phyloP scores from a whole-genome alignment of 805 yeast genomes.

The Myxozyma mucilagina region DNA sequence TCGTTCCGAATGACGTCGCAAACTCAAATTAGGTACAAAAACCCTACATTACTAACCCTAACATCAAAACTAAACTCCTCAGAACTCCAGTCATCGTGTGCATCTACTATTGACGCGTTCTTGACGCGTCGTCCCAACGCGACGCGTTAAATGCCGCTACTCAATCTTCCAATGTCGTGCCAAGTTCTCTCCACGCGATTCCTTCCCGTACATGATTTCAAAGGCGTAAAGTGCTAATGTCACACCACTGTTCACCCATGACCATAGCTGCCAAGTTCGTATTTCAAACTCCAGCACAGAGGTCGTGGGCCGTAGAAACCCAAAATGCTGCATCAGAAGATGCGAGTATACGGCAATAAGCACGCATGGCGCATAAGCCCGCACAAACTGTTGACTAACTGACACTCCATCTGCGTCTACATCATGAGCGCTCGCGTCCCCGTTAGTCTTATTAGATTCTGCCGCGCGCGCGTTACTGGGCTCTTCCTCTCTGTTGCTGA shows the following conservation, averaged over 20 bases:
- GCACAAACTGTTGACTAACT: constrained; percentile 5
- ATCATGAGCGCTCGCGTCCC: constrained; percentile 10
- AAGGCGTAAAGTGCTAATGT: constrained; percentile 76
- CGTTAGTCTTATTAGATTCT: not conserved
- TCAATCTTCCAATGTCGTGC: constrained; percentile 35
- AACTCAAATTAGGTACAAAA: too few species aligned
- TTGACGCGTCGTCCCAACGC: constrained; percentile 7
- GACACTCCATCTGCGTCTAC: not conserved
- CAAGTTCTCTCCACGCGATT: constrained; percentile 28
- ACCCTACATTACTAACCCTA: not conserved
- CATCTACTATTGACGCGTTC: not conserved
- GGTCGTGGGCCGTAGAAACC: constrained; percentile 62
- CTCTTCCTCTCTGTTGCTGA: not conserved
- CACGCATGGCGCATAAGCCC: constrained; percentile 86
- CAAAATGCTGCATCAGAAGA: constrained; percentile 83
- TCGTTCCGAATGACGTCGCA: not conserved
- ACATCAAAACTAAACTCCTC: too few species aligned
- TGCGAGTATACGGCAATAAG: constrained; percentile 95
- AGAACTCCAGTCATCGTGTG: not conserved
- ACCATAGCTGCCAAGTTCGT: constrained; percentile 89
- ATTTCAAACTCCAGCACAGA: constrained; percentile 53
- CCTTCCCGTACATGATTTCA: constrained; percentile 55
- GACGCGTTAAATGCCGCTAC: not conserved
- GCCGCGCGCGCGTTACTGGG: not conserved
- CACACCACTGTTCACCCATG: constrained; percentile 87